Conservation (phyloP, 352 stramenopile genomes). For the Pythium coloratum region DNA sequence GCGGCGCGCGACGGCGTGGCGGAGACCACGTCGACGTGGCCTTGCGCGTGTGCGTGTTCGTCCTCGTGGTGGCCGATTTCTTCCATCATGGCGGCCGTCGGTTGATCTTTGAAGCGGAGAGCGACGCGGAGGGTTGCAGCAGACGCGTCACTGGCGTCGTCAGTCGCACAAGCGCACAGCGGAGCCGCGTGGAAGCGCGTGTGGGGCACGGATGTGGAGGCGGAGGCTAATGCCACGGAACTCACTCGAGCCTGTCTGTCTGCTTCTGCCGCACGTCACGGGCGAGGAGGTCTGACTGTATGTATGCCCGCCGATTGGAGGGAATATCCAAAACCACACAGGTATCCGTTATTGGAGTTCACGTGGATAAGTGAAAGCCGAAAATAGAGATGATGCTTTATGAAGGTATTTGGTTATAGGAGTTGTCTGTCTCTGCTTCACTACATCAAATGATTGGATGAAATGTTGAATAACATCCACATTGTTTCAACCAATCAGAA, state of each 20-base stretch:
- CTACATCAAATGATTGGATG: neutral
- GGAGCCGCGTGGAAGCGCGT: neutral
- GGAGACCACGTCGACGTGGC: conserved; percentile 13
- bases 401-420: conserved; percentile 5
- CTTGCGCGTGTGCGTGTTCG: conserved; percentile 1
- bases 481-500: conserved; percentile 20
- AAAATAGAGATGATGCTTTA: neutral
- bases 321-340: neutral
- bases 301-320: neutral
- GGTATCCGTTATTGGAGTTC: neutral
- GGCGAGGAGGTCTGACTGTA: neutral
- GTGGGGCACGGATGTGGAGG: neutral
- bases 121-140: neutral
- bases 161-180: neutral
- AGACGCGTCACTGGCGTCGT: neutral
- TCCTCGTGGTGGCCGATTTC: conserved; percentile 4
- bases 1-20: conserved; percentile 53
- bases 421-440: conserved; percentile 5
- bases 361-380: neutral
- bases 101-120: neutral
- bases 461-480: neutral
- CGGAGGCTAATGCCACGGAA: neutral
- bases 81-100: conserved; percentile 19
- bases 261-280: conserved; percentile 32
- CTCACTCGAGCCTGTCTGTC: neutral